These are phyloP conservation scores for Neocucurbitaria cava DNA, from an alignment of 2,329 filamentous ascomycete species.

Conservation along the genomic window DNA sequence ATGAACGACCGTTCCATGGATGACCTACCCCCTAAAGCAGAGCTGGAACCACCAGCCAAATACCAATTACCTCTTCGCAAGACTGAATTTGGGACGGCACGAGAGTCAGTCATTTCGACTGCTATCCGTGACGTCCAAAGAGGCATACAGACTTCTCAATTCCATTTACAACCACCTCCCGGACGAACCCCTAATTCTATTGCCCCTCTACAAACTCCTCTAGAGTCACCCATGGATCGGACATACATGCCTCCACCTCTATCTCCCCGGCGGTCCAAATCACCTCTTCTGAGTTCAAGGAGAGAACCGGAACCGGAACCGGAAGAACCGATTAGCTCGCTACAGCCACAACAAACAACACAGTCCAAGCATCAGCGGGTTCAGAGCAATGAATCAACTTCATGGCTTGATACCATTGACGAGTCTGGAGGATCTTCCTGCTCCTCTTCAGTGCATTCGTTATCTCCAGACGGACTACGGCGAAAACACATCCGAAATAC, in stretches of 20 bases:
- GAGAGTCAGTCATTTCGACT: conserved; percentile 51
- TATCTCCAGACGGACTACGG: conserved; percentile 73
- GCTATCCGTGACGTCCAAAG: conserved; percentile 52
- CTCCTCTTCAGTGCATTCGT: conserved; percentile 79
- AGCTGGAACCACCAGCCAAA: conserved; percentile 26
- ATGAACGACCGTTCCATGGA: conserved; percentile 51
- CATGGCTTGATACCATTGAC: conserved; percentile 93
- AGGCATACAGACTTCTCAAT: conserved; percentile 37
- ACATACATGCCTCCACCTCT: conserved; percentile 74
- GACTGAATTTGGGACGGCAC: conserved; percentile 27
- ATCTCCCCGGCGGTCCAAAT: conserved; percentile 67
- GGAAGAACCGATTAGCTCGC: conserved; percentile 22
- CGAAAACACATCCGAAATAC: conserved; percentile 72
- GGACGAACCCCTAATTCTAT: conserved; percentile 31
- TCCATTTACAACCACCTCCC: conserved; percentile 45
- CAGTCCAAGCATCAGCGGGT: conserved; percentile 53
- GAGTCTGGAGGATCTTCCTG: conserved; percentile 81
- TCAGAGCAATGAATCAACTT: conserved; percentile 80
- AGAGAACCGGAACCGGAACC: conserved; percentile 27
- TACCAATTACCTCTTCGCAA: conserved; percentile 45
- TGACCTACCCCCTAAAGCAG: conserved; percentile 22
- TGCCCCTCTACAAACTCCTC: conserved; percentile 17
- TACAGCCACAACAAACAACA: conserved; percentile 30
- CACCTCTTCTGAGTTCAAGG: conserved; percentile 45
- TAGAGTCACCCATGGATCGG: conserved; percentile 61